Evolutionary conservation across 129 eudicot species (phyloP), one percentile per base, ranked within the genome.

Genomic region (Pulicaria dysenterica): DNA sequence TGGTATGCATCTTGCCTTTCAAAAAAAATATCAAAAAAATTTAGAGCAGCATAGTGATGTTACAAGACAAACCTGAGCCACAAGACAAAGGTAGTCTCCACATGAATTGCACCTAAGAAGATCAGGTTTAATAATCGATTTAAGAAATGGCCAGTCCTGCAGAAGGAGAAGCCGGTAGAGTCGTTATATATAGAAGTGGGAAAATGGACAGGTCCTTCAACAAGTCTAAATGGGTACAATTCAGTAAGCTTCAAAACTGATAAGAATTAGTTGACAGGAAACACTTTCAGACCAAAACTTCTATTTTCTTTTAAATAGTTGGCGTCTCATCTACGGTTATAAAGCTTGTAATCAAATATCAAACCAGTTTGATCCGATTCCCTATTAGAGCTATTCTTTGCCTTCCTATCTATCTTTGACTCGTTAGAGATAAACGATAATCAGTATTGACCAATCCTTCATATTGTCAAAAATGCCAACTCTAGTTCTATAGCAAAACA

Each of bases 111-210:
- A 95, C 72, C 59, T 49, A 68, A 88, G 87, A 71, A 86, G 74
- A 77, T 83, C 83, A 46, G 82, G 81, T 49, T 45, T 73, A 48
- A 72, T 41, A 34, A 36, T 55, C 17, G 69, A 49, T 69, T 80
- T 42, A 44, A 84, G 81, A 77, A 75, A 57, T 36, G 97, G 97
- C 95, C 95, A 95, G 59, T 95, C 99, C 97, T 95, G 85, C 17
- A 63, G 62, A 61, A 51, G 51, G 45, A 70, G 55, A 45, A 16
- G 57, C 49, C 11, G 5, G 49, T n/a, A 63, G 15, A 6, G n/a
- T 49, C 64, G 16, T 67, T 9, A 67, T 38, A 0, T 10, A 58
- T 5, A 36, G 16, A 36, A 5, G n/a, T 12, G 5, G 14, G 31
- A 53, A 16, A 24, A 53, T 24, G 14, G 4, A 43, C 19, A 6